A percentile compares a stretch with the other conserved stretches of the same genome.
Conservation (phyloP, 202 grass and related monocot species). For the Setaria italica region DNA sequence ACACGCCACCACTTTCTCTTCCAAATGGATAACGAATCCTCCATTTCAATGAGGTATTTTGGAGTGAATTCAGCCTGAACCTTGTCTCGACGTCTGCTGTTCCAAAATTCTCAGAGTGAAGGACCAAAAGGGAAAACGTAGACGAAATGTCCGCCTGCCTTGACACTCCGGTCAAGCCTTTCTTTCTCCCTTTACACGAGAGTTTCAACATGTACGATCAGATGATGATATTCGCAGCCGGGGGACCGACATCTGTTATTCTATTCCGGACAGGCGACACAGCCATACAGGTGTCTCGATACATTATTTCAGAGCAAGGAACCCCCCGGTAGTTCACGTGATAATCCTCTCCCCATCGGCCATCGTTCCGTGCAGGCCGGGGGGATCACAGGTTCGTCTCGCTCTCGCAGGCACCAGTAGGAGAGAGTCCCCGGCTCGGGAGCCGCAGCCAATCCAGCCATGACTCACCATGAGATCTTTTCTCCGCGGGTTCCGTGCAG, state of each 20-base stretch:
- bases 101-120: neutral
- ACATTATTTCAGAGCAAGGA: conserved; percentile 23
- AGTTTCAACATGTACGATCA: conserved; percentile 22
- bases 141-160: conserved; percentile 24
- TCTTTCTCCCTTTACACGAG: neutral
- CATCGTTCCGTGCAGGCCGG: neutral
- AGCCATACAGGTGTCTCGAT: conserved; percentile 54
- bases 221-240: neutral
- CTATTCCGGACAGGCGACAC: neutral
- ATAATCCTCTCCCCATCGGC: neutral
- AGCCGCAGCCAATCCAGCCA: neutral
- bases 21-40: neutral
- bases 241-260: conserved; percentile 15
- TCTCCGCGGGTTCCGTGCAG: conserved; percentile 28
- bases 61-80: neutral
- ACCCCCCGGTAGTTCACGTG: conserved; percentile 54
- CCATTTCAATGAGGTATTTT: neutral
- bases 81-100: neutral
- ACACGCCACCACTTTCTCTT: neutral
- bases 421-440: neutral
- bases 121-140: neutral
- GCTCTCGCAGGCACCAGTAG: conserved; percentile 22
- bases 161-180: conserved; percentile 12
- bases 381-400: conserved; percentile 32
- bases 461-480: conserved; percentile 39